These are phyloP conservation scores for Claviceps digitariae DNA, from an alignment of 2,329 filamentous ascomycete species.

Conservation along the genomic window DNA sequence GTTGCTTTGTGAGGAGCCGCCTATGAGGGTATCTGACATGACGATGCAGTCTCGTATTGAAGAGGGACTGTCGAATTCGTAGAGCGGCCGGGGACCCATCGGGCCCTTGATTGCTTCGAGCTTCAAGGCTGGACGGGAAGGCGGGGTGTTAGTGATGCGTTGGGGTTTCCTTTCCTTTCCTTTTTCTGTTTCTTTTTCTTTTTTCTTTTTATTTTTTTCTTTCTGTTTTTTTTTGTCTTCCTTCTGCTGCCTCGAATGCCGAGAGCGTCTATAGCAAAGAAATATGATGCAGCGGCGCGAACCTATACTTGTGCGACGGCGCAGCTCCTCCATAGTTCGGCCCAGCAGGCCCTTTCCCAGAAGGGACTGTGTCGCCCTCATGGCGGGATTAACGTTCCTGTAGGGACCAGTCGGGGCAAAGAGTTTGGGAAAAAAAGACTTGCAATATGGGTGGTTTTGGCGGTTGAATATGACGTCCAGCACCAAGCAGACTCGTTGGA, in stretches of 20 bases:
- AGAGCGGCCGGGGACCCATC: constrained; percentile 48
- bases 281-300: neutral
- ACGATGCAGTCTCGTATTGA: constrained; percentile 48
- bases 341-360: constrained; percentile 41
- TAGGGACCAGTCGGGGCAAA: too few relatives aligned
- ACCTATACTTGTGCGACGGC: constrained; percentile 43
- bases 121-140: constrained; percentile 40
- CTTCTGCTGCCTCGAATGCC: too few relatives aligned
- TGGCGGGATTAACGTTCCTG: too few relatives aligned
- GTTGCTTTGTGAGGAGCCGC: constrained; percentile 65
- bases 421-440: too few relatives aligned
- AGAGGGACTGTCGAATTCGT: constrained; percentile 43
- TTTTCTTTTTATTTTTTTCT: too few relatives aligned
- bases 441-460: neutral
- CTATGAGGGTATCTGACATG: constrained; percentile 78
- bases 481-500: too few relatives aligned
- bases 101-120: constrained; percentile 56
- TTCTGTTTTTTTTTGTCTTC: too few relatives aligned
- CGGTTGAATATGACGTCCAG: too few relatives aligned
- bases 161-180: too few relatives aligned
- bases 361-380: constrained; percentile 32
- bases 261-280: too few relatives aligned
- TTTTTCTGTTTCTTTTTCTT: too few relatives aligned
- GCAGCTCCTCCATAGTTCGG: constrained; percentile 47
- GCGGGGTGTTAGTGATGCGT: neutral